Percentiles rank a stretch among this genome's conserved stretches.
phyloP scores from a whole-genome alignment of 2,329 filamentous ascomycete species.

The Pseudogymnoascus sp. region DNA sequence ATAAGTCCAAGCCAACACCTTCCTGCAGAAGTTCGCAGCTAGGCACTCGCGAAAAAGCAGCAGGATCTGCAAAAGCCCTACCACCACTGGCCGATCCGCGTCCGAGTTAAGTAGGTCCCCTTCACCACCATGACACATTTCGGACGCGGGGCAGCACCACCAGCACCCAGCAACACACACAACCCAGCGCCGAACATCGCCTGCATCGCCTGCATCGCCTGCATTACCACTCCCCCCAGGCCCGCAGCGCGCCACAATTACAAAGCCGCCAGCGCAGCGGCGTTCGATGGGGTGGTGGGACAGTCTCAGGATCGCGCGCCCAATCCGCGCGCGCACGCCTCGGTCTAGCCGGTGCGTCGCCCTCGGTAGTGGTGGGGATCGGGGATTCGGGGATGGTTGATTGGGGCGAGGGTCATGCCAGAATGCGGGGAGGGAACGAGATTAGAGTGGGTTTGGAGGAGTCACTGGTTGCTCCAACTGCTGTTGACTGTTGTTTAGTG shows the following conservation, averaged over 20 bases:
- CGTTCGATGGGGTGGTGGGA: neutral
- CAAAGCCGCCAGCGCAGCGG: neutral
- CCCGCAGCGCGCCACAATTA: neutral
- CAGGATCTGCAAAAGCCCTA: conserved; percentile 5
- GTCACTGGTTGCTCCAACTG: too few relatives aligned
- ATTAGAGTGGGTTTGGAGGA: neutral
- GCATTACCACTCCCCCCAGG: neutral
- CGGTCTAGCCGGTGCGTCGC: neutral
- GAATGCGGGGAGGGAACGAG: neutral
- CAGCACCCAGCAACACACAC: neutral
- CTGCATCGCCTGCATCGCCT: neutral
- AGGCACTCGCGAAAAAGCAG: neutral
- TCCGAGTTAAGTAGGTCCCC: conserved; percentile 3
- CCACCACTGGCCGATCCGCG: neutral
- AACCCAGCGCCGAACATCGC: neutral
- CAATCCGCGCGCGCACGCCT: neutral
- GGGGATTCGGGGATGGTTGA: neutral
- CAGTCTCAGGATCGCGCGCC: neutral
- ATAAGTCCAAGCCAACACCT: neutral
- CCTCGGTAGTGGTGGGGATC: neutral
- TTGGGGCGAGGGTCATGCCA: neutral
- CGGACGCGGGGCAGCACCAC: neutral
- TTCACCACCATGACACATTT: neutral
- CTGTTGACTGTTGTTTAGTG: neutral
- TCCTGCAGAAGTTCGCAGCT: neutral